Percentiles rank a stretch among this genome's conserved stretches.
Evolutionary conservation across 768 basidiomycete species (phyloP).

Genomic region (Kondoa subrosea): DNA sequence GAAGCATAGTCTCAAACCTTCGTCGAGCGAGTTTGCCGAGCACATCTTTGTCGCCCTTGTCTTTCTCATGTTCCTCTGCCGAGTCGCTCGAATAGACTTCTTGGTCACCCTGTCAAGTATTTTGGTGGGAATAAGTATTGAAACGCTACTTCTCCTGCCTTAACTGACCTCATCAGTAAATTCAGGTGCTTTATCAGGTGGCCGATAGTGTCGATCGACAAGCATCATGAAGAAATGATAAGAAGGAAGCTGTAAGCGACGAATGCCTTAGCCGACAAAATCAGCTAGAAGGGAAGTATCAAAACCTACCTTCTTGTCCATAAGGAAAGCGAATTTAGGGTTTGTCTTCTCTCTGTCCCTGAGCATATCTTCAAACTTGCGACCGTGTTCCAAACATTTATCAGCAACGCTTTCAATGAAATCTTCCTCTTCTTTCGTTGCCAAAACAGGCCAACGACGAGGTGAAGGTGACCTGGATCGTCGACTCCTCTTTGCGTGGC

Average conservation of each 20-base stretch:
- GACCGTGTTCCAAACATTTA: slow-evolving; percentile 62
- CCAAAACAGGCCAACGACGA: slow-evolving; percentile 22
- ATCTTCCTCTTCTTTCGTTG: slow-evolving; percentile 58
- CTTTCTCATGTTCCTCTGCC: slow-evolving; percentile 80
- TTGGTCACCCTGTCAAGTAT: slow-evolving; percentile 29
- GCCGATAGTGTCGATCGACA: slow-evolving; percentile 32
- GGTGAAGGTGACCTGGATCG: slow-evolving; percentile 33
- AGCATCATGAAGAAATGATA: slow-evolving; percentile 35
- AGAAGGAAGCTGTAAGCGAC: slow-evolving; percentile 31
- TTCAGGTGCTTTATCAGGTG: slow-evolving; percentile 15
- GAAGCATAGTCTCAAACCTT: slow-evolving; percentile 78
- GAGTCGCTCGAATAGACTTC: slow-evolving; percentile 45
- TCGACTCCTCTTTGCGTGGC: slow-evolving; percentile 20
- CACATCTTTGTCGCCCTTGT: slow-evolving; percentile 38
- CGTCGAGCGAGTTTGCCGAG: slow-evolving; percentile 64
- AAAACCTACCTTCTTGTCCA: slow-evolving; percentile 32
- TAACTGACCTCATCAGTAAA: slow-evolving; percentile 34
- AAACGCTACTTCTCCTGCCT: no score
- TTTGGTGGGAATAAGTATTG: not conserved
- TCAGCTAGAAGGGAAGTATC: not conserved
- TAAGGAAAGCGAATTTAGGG: slow-evolving; percentile 92
- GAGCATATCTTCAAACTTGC: slow-evolving; percentile 86
- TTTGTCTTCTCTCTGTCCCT: slow-evolving; percentile 88
- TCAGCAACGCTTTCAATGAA: slow-evolving; percentile 76
- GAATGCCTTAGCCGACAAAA: not conserved